Conservation (phyloP, 352 stramenopile species). For the Pythium brachiatum region DNA sequence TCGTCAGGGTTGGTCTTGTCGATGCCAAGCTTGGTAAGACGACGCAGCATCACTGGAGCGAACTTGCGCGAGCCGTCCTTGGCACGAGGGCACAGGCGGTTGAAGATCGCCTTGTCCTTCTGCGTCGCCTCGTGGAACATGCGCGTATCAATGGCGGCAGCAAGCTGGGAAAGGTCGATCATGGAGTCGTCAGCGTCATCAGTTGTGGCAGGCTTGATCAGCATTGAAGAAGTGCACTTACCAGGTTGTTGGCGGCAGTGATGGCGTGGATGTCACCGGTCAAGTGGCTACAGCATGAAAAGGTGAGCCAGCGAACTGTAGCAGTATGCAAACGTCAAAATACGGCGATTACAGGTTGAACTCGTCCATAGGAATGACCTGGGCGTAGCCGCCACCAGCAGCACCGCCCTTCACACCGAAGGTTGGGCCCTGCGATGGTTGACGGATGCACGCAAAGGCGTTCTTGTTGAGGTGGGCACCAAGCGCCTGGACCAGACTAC, state of each 20-base stretch:
- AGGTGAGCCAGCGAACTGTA: not conserved
- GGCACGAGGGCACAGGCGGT: conserved; percentile 74
- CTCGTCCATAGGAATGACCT: conserved; percentile 96
- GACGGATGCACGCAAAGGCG: conserved; percentile 96
- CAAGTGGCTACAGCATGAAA: conserved; percentile 71
- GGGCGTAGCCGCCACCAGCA: conserved; percentile 89
- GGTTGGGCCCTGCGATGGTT: conserved; percentile 96
- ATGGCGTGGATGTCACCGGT: conserved; percentile 99
- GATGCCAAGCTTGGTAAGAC: conserved; percentile 96
- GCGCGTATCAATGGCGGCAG: conserved; percentile 96
- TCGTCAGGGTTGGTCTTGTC: conserved; percentile 89
- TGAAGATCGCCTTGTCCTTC: conserved; percentile 82
- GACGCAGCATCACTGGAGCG: conserved; percentile 87
- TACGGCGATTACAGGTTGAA: conserved; percentile 93
- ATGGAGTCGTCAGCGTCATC: not conserved
- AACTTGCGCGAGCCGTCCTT: conserved; percentile 89
- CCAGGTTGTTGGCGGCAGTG: conserved; percentile 97
- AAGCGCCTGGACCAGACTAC: conserved; percentile 94
- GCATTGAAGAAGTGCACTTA: conserved; percentile 21
- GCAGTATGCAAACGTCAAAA: not conserved
- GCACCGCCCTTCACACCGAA: conserved; percentile 97
- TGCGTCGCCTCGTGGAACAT: conserved; percentile 97
- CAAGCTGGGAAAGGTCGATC: conserved; percentile 51
- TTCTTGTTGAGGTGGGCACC: conserved; percentile 92
- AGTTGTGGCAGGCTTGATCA: not conserved